Conservation (phyloP, 768 basidiomycete genomes). For the Coprinopsis sp. region DNA sequence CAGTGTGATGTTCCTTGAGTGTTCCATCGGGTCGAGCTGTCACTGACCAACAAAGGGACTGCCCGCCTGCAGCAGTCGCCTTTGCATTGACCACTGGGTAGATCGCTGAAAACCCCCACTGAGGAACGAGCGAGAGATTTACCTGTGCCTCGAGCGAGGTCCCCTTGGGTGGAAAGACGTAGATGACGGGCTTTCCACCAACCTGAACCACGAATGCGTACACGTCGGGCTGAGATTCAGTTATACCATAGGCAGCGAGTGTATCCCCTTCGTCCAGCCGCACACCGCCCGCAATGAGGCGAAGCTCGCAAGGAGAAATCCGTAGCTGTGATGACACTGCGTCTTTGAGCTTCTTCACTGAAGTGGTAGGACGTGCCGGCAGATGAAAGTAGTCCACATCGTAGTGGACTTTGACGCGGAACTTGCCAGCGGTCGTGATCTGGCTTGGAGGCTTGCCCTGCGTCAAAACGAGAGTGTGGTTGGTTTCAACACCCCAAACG, state of each 20-base stretch:
- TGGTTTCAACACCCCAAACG: too few species aligned
- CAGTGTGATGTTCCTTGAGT: conserved; percentile 23
- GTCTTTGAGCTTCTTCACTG: too few species aligned
- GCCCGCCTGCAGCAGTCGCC: conserved; percentile 11
- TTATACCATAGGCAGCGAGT: background rate
- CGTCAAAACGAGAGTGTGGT: too few species aligned
- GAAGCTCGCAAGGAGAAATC: too few species aligned
- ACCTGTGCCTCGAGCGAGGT: conserved; percentile 20
- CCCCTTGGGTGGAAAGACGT: conserved; percentile 27
- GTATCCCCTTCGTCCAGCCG: background rate
- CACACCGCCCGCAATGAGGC: too few species aligned
- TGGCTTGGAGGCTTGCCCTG: too few species aligned
- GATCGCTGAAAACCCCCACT: conserved; percentile 30
- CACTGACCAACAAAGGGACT: conserved; percentile 30
- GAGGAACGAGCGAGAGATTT: conserved; percentile 25
- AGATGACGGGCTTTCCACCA: conserved; percentile 31
- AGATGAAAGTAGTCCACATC: too few species aligned
- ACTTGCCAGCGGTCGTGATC: too few species aligned
- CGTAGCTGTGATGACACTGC: too few species aligned
- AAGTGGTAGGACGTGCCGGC: too few species aligned
- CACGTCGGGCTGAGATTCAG: background rate
- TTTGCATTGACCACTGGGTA: conserved; percentile 29
- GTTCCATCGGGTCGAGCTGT: conserved; percentile 22
- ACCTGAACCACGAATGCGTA: background rate
- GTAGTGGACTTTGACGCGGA: too few species aligned